These are phyloP conservation scores for Phylloporus sp. DNA, from an alignment of 768 basidiomycete genomes.

Conservation along the genomic window DNA sequence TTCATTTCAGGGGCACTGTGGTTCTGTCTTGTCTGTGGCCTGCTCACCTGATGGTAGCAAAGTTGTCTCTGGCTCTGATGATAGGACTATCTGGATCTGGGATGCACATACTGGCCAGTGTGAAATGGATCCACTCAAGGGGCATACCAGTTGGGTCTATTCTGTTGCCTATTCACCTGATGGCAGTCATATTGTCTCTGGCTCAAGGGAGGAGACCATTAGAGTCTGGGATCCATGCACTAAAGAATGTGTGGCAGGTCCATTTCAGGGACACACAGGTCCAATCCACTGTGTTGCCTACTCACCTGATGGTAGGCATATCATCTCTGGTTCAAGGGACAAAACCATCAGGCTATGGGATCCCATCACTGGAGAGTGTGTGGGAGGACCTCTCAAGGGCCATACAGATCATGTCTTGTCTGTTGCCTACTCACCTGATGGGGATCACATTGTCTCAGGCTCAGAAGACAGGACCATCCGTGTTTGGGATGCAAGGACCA, in stretches of 20 bases:
- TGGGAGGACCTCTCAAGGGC: constrained; percentile 18
- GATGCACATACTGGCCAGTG: constrained; percentile 10
- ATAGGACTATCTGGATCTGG: constrained; percentile 8
- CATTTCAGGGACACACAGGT: constrained; percentile 16
- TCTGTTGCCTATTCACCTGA: constrained; percentile 26
- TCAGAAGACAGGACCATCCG: constrained; percentile 16
- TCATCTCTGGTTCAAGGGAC: constrained; percentile 26
- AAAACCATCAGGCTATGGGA: constrained; percentile 23
- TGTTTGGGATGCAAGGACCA: constrained; percentile 15
- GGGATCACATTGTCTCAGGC: constrained; percentile 11
- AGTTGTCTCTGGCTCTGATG: constrained; percentile 7
- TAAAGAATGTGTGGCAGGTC: constrained; percentile 13
- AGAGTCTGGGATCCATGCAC: constrained; percentile 20
- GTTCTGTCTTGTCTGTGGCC: not conserved
- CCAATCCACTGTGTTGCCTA: constrained; percentile 16
- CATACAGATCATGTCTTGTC: constrained; percentile 12
- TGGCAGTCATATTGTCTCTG: constrained; percentile 21
- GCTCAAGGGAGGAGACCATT: constrained; percentile 18
- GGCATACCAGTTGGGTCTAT: constrained; percentile 5
- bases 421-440: constrained; percentile 20
- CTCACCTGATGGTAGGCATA: constrained; percentile 18
- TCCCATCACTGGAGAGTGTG: constrained; percentile 9
- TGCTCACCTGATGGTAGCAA: constrained; percentile 16
- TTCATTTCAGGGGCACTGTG: constrained; percentile 4
- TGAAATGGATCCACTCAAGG: not conserved